These are phyloP conservation scores for Dentipellis fragilis DNA, from an alignment of 768 basidiomycete species.

Conservation along the genomic window DNA sequence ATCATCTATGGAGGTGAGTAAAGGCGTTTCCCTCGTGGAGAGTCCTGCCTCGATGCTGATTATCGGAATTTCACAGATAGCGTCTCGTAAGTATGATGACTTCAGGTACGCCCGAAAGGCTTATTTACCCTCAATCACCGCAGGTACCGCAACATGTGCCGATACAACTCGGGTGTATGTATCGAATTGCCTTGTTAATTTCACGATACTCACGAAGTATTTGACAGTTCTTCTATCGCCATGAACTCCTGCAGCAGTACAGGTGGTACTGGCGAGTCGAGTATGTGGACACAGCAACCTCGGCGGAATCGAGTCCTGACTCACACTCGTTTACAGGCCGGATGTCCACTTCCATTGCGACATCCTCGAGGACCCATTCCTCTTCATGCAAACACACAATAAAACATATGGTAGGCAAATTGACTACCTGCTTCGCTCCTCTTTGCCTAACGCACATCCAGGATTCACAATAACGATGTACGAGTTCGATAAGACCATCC, in stretches of 20 bases:
- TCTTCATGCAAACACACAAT: conserved; percentile 42
- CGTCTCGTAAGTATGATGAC: conserved; percentile 33
- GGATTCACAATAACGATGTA: conserved; percentile 57
- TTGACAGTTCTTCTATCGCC: conserved; percentile 46
- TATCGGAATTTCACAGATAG: not conserved
- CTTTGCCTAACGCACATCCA: conserved; percentile 9
- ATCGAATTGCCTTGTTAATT: not conserved
- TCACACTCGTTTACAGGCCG: conserved; percentile 31
- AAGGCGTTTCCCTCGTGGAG: conserved; percentile 10
- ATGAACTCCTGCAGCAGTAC: conserved; percentile 53
- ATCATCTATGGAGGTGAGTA: conserved; percentile 41
- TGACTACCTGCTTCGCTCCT: not conserved
- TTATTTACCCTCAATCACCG: not conserved
- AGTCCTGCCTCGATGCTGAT: not conserved
- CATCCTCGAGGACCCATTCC: conserved; percentile 49
- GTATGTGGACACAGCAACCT: conserved; percentile 16
- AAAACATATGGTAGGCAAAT: conserved; percentile 35
- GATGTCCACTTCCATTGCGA: conserved; percentile 73
- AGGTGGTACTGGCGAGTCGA: conserved; percentile 79
- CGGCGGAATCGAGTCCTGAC: not conserved
- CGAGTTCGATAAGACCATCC: conserved; percentile 56
- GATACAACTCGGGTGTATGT: conserved; percentile 60
- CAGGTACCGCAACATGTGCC: conserved; percentile 76
- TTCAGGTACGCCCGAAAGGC: not conserved
- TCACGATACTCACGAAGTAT: too few species aligned